Conservation (phyloP, 345 rosid species). For the Pistacia vera region DNA sequence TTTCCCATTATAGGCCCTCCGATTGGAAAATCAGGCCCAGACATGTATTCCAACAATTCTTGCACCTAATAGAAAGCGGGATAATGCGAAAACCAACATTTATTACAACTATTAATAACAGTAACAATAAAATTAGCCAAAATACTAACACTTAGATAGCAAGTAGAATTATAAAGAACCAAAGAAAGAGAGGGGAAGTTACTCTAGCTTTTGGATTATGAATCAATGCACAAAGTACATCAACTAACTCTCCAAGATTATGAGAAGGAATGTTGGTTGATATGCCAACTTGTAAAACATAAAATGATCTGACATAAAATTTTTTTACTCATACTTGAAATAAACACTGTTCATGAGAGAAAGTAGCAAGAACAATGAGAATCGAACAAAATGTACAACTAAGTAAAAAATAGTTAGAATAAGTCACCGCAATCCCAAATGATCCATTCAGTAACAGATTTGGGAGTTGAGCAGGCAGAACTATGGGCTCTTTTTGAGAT, state of each 20-base stretch:
- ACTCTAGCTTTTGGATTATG: slow-evolving; percentile 92
- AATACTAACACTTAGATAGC: neutral
- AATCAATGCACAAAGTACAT: slow-evolving; percentile 89
- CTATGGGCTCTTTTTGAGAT: slow-evolving; percentile 88
- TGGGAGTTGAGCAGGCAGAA: slow-evolving; percentile 94
- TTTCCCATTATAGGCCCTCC: slow-evolving; percentile 98
- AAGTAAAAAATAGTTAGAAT: slow-evolving; percentile 8
- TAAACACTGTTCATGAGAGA: neutral
- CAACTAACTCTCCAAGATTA: slow-evolving; percentile 95
- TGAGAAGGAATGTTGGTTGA: slow-evolving; percentile 98
- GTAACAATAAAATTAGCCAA: neutral
- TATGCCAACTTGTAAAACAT: slow-evolving; percentile 81
- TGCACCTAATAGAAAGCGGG: slow-evolving; percentile 62
- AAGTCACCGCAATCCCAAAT: slow-evolving; percentile 90
- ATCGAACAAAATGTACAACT: slow-evolving; percentile 9
- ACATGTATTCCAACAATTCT: slow-evolving; percentile 98
- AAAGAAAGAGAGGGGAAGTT: slow-evolving; percentile 16
- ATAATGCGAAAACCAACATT: slow-evolving; percentile 22
- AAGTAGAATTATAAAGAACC: neutral
- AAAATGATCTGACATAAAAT: slow-evolving; percentile 4
- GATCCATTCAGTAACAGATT: slow-evolving; percentile 85
- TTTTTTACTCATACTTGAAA: neutral
- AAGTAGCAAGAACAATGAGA: neutral
- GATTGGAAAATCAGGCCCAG: slow-evolving; percentile 98
- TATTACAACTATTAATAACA: neutral